Base-by-base conservation (phyloP, 2,329 filamentous ascomycete species). In the Ophiostoma ulmi region DNA sequence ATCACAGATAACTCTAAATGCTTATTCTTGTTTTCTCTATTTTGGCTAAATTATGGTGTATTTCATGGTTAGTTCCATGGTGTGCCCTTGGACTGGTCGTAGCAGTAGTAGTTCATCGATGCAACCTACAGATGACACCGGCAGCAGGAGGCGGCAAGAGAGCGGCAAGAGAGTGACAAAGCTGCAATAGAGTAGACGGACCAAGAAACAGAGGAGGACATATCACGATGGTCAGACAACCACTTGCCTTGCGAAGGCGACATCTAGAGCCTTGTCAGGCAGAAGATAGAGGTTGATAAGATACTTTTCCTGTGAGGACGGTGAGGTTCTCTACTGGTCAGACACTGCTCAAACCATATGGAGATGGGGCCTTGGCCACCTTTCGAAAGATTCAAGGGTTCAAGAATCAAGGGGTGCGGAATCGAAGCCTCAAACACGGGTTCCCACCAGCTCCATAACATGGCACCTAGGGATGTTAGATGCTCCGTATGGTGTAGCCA, bases 21-120 rank as follows among this genome's bases (percentile, higher is more conserved):
- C 44, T 26, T 58, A 58, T 26, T 22, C 52, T 58, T 58, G 52
- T 58, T 58, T 44, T 58, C 52, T 58, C 52, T 58, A 58, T 26
- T 26, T 26, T 58, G 11, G 52, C 11, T 58, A 5, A 7, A 0
- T 6, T 6, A n/a, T 48, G 44, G 44, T 48, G 14, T 48, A 7
- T 20, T 14, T 26, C n/a, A 11, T 58, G 52, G 22, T 58, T 17
- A 6, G 1, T 22, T 11, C 52, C 22, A 3, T 11, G 10, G n/a
- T 26, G 10, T 48, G 1, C 44, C 20, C 52, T 58, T 10, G 26
- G 22, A 4, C 20, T 22, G 20, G 48, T 58, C 10, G 52, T 26
- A 58, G 52, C 11, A 58, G 52, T 26, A 26, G 52, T 14, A 26
- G 14, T 58, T 26, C 11, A 13, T 58, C 52, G n/a, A 58, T 58